These are phyloP conservation scores for Canavalia ensiformis DNA, from an alignment of 306 rosid genomes.

Conservation along the genomic window DNA sequence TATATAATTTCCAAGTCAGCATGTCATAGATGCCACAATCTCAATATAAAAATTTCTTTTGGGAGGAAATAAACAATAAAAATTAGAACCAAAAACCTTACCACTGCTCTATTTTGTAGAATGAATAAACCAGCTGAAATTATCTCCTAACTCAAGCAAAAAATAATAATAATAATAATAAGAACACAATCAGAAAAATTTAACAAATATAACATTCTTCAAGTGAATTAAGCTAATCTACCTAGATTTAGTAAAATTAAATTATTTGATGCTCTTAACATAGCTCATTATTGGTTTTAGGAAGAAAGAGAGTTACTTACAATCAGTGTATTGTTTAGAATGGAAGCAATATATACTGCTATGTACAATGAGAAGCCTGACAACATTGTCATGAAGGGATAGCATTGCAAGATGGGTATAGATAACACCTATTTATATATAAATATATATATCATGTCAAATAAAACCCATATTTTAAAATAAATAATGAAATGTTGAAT, in stretches of 20 bases:
- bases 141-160: constrained; percentile 49
- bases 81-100: constrained; percentile 40
- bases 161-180: background rate
- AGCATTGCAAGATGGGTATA: constrained; percentile 74
- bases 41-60: background rate
- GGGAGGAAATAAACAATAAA: background rate
- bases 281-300: background rate
- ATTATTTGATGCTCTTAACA: background rate
- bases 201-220: background rate
- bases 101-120: constrained; percentile 87
- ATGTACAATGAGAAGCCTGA: constrained; percentile 59
- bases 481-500: background rate
- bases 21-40: constrained; percentile 14
- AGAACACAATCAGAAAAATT: constrained; percentile 10
- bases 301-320: constrained; percentile 60
- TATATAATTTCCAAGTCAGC: constrained; percentile 21
- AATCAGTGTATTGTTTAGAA: constrained; percentile 57
- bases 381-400: constrained; percentile 64
- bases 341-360: constrained; percentile 56
- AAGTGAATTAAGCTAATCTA: background rate
- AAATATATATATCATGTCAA: constrained; percentile 32
- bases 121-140: constrained; percentile 68
- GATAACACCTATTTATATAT: constrained; percentile 56
- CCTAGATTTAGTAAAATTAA: background rate
- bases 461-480: background rate